Percentiles rank a stretch among this genome's conserved stretches.
Conservation (phyloP, 1,284 basidiomycete species). For the Cutaneotrichosporon cutaneum region DNA sequence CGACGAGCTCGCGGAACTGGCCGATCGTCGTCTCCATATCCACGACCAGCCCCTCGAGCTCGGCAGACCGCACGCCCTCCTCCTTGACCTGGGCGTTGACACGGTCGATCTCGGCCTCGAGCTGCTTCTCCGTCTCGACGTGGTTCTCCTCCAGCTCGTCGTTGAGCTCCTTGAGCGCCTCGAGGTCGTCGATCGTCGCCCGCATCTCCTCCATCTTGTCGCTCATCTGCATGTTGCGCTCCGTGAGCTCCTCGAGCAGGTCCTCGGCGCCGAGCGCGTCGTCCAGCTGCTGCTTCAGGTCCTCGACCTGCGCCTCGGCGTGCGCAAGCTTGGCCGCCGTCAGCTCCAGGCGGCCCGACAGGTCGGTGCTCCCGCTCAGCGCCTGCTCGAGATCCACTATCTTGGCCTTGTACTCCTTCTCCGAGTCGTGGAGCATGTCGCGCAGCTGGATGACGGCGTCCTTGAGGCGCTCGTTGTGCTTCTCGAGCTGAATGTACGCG, state of each 20-base stretch:
- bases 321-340: slow-evolving; percentile 75
- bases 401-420: slow-evolving; percentile 75
- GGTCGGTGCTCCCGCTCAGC: slow-evolving; percentile 56
- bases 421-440: slow-evolving; percentile 82
- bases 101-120: slow-evolving; percentile 85
- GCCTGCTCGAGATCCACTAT: slow-evolving; percentile 90
- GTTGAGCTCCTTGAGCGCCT: slow-evolving; percentile 90
- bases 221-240: slow-evolving; percentile 84
- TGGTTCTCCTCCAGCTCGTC: slow-evolving; percentile 98
- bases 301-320: slow-evolving; percentile 86
- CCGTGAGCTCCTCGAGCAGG: slow-evolving; percentile 91
- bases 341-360: slow-evolving; percentile 66
- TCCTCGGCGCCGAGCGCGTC: slow-evolving; percentile 94
- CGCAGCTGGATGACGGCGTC: slow-evolving; percentile 88
- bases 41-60: slow-evolving; percentile 71
- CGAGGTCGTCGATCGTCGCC: slow-evolving; percentile 90
- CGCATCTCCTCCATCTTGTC: slow-evolving; percentile 96
- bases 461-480: slow-evolving; percentile 92
- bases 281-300: slow-evolving; percentile 91
- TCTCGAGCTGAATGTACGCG: slow-evolving; percentile 88
- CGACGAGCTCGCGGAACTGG: slow-evolving; percentile 87
- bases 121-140: slow-evolving; percentile 84
- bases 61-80: slow-evolving; percentile 63
- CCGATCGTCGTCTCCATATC: slow-evolving; percentile 83
- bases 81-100: slow-evolving; percentile 61